These are phyloP conservation scores for Globisporangium camurandrum DNA, from an alignment of 352 stramenopile genomes.

Conservation along the genomic window DNA sequence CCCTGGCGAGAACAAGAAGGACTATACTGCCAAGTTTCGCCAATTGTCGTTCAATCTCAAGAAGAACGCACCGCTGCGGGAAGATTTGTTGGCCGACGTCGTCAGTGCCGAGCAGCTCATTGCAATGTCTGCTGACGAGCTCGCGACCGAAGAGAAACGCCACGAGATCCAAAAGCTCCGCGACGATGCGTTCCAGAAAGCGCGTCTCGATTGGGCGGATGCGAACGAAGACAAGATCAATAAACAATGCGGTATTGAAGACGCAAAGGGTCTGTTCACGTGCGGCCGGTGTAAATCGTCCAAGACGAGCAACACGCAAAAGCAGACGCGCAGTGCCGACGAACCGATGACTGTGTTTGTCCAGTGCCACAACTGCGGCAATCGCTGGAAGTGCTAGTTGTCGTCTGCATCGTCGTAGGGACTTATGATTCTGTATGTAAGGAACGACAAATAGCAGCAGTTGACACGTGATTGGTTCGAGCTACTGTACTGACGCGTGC, in stretches of 20 bases:
- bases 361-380: slow-evolving; percentile 95
- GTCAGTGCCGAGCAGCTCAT: slow-evolving; percentile 72
- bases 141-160: slow-evolving; percentile 83
- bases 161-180: slow-evolving; percentile 78
- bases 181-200: slow-evolving; percentile 79
- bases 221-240: slow-evolving; percentile 90
- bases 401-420: neutral
- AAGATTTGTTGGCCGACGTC: slow-evolving; percentile 61
- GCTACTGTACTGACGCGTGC: no score
- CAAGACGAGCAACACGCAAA: slow-evolving; percentile 96
- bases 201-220: slow-evolving; percentile 84
- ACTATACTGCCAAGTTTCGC: slow-evolving; percentile 85
- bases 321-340: slow-evolving; percentile 96
- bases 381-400: slow-evolving; percentile 90
- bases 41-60: slow-evolving; percentile 90
- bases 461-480: no score
- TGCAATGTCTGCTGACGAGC: slow-evolving; percentile 77
- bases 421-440: no score
- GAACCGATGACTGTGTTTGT: slow-evolving; percentile 98
- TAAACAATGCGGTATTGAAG: slow-evolving; percentile 80
- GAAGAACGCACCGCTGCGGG: slow-evolving; percentile 79
- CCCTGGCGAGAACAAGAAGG: slow-evolving; percentile 76
- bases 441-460: no score
- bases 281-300: slow-evolving; percentile 93
- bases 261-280: slow-evolving; percentile 78